Evolutionary conservation across 176 grass and related monocot genomes (phyloP).

Genomic region (Alopecurus myosuroides): DNA sequence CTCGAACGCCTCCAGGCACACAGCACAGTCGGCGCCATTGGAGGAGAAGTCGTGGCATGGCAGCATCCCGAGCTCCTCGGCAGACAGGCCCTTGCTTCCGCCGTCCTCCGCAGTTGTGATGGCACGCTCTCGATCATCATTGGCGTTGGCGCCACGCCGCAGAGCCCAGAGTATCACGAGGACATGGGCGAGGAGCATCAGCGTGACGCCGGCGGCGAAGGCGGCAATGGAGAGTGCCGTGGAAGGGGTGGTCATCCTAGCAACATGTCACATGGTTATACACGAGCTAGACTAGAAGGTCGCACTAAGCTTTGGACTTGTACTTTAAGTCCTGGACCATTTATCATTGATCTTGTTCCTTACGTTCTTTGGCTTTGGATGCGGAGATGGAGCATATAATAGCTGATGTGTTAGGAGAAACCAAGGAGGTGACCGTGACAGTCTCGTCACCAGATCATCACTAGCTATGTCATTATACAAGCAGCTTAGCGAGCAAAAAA

Average conservation of each 20-base stretch:
- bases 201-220: conserved; percentile 1
- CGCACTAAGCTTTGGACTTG: background rate
- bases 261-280: background rate
- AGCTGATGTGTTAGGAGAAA: background rate
- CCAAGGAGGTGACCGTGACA: background rate
- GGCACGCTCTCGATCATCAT: background rate
- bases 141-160: background rate
- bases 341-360: conserved; percentile 9
- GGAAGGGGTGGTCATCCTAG: background rate
- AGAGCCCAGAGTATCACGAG: conserved; percentile 23
- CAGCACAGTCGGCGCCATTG: conserved; percentile 22
- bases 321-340: background rate
- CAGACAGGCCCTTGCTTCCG: conserved; percentile 23
- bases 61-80: conserved; percentile 33
- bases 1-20: conserved; percentile 56
- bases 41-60: conserved; percentile 42
- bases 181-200: conserved; percentile 30
- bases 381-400: background rate
- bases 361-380: conserved; percentile 20
- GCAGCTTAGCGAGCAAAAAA: no score
- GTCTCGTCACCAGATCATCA: background rate
- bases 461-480: background rate
- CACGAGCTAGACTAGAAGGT: background rate
- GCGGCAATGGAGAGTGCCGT: conserved; percentile 19
- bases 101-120: background rate